Percentiles rank a stretch among this genome's conserved stretches.
Evolutionary conservation across 352 stramenopile genomes (phyloP).

Genomic region (Phytophthora foliorum): DNA sequence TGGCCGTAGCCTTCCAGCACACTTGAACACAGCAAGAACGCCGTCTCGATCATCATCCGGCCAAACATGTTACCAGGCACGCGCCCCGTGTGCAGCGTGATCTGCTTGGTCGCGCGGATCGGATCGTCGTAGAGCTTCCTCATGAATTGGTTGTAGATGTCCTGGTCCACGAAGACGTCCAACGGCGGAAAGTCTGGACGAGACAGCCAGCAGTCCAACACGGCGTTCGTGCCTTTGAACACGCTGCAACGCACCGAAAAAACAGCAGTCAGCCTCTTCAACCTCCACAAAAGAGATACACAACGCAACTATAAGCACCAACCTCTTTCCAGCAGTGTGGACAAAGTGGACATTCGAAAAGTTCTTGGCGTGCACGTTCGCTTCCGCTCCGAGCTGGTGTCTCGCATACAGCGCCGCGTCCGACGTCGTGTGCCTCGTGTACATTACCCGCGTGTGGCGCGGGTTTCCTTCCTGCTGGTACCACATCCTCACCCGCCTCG

Average conservation of each 20-base stretch:
- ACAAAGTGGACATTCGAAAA: slow-evolving; percentile 56
- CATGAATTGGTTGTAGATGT: slow-evolving; percentile 45
- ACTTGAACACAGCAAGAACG: slow-evolving; percentile 65
- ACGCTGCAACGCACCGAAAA: slow-evolving; percentile 32
- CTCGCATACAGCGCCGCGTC: slow-evolving; percentile 55
- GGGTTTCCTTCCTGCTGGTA: slow-evolving; percentile 68
- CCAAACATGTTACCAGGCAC: slow-evolving; percentile 48
- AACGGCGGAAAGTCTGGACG: slow-evolving; percentile 52
- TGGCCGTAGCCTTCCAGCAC: slow-evolving; percentile 69
- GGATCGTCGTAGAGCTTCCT: slow-evolving; percentile 35
- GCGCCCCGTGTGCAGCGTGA: slow-evolving; percentile 47
- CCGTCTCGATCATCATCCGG: slow-evolving; percentile 49
- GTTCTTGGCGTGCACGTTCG: slow-evolving; percentile 51
- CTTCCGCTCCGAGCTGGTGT: slow-evolving; percentile 31
- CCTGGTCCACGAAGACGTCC: slow-evolving; percentile 52
- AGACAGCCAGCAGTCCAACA: slow-evolving; percentile 64
- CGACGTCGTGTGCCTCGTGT: slow-evolving; percentile 70
- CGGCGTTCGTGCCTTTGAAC: slow-evolving; percentile 48
- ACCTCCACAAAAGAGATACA: background rate
- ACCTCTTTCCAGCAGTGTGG: slow-evolving; percentile 54
- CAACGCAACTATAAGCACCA: slow-evolving; percentile 5
- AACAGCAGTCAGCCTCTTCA: slow-evolving; percentile 9
- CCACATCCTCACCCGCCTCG: slow-evolving; percentile 52
- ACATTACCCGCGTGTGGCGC: slow-evolving; percentile 55
- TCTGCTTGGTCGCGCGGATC: slow-evolving; percentile 26